These are phyloP conservation scores for Sarocladium strictum DNA, from an alignment of 2,329 filamentous ascomycete genomes.

Conservation along the genomic window DNA sequence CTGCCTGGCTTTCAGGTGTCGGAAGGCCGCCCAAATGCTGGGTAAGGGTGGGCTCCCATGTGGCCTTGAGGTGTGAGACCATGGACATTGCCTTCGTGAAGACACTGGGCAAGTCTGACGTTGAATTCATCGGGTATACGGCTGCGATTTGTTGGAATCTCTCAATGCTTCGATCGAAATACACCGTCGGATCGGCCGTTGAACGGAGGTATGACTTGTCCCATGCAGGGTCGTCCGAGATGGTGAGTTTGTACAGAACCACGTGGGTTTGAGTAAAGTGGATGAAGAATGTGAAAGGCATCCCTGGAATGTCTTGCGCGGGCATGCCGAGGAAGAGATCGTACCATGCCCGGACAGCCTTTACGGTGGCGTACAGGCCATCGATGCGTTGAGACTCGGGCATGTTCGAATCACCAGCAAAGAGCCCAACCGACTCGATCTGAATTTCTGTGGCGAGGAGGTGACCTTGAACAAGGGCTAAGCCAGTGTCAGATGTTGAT, in stretches of 20 bases:
- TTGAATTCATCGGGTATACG: slow-evolving; percentile 22
- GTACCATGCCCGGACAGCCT: slow-evolving; percentile 28
- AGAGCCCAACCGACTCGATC: slow-evolving; percentile 27
- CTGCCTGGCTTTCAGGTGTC: slow-evolving; percentile 21
- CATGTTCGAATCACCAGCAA: slow-evolving; percentile 22
- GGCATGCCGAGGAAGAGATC: slow-evolving; percentile 29
- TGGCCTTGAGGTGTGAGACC: slow-evolving; percentile 25
- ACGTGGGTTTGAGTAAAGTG: slow-evolving; percentile 30
- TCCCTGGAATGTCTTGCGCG: slow-evolving; percentile 21
- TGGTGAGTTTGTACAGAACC: slow-evolving; percentile 32
- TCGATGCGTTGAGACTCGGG: slow-evolving; percentile 26
- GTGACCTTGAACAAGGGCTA: slow-evolving; percentile 25
- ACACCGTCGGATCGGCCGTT: slow-evolving; percentile 27
- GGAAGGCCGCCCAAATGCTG: slow-evolving; percentile 23
- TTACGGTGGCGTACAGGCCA: slow-evolving; percentile 30
- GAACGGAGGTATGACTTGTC: slow-evolving; percentile 30
- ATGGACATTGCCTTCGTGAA: slow-evolving; percentile 29
- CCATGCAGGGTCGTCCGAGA: slow-evolving; percentile 33
- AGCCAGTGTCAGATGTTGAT: slow-evolving; percentile 9
- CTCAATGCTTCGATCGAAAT: slow-evolving; percentile 29
- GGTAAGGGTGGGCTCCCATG: slow-evolving; percentile 30
- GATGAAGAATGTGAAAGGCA: slow-evolving; percentile 28
- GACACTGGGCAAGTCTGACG: slow-evolving; percentile 22
- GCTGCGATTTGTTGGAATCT: slow-evolving; percentile 21
- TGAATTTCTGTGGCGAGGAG: slow-evolving; percentile 24